A percentile compares a stretch with the other conserved stretches of the same genome.
These are phyloP conservation scores for Fusarium bulbicola DNA, from an alignment of 2,329 filamentous ascomycete genomes.

Conservation along the genomic window DNA sequence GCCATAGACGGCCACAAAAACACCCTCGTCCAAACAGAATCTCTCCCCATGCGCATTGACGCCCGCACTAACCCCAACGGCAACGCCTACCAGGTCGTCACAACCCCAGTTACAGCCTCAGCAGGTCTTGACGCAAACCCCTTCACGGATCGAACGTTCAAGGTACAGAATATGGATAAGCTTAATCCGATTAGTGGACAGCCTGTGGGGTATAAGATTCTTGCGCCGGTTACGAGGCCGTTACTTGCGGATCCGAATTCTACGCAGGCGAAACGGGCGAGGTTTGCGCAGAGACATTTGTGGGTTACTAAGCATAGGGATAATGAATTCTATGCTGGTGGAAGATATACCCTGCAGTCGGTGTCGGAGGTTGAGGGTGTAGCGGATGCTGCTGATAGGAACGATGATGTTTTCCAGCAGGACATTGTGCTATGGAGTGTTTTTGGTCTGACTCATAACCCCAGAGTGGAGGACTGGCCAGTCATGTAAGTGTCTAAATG, in stretches of 20 bases:
- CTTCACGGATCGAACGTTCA: constrained; percentile 58
- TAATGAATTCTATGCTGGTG: constrained; percentile 56
- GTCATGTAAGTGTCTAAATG: constrained; percentile 2
- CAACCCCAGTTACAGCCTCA: constrained; percentile 54
- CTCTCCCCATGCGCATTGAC: constrained; percentile 54
- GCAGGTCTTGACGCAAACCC: constrained; percentile 60
- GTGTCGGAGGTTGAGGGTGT: constrained; percentile 16
- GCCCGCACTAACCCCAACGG: constrained; percentile 59
- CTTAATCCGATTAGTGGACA: constrained; percentile 56
- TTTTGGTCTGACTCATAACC: constrained; percentile 6
- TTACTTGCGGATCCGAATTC: constrained; percentile 53
- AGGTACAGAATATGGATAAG: constrained; percentile 57
- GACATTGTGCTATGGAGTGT: constrained; percentile 14
- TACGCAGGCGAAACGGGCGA: constrained; percentile 51
- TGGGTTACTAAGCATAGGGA: constrained; percentile 58
- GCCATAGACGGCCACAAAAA: constrained; percentile 69
- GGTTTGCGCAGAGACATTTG: constrained; percentile 55
- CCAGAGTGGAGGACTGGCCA: constrained; percentile 6
- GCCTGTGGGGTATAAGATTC: constrained; percentile 59
- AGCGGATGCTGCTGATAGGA: background rate
- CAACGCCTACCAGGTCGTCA: constrained; percentile 52
- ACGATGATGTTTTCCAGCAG: constrained; percentile 5
- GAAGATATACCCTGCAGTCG: constrained; percentile 47
- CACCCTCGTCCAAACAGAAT: constrained; percentile 57
- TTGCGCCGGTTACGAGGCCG: constrained; percentile 50